Base-by-base conservation (phyloP, 768 basidiomycete species). In the Chalciporus sphaerocephalus region DNA sequence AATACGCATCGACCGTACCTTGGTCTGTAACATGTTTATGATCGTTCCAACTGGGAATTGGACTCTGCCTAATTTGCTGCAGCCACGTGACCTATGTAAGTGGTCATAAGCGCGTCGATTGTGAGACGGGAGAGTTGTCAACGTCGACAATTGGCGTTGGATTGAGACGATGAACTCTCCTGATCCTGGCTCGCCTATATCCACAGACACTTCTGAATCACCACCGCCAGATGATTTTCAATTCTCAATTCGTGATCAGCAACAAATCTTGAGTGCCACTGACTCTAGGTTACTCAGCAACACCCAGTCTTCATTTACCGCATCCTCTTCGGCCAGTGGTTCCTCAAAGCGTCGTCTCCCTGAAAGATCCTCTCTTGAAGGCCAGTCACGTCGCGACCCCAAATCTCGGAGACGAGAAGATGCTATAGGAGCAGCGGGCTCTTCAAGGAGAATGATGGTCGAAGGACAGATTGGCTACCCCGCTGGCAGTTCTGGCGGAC, bases 301-400 rank as follows among this genome's bases (percentile, higher is more conserved):
- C 17, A 40, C 47, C 27, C 25, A 60, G 21, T 47, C 57, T 30
- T 39, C 65, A 15, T 51, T 65, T 27, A 12, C 50, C 23, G 25
- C 59, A 18, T 42, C 48, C 18, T 45, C 66, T 17, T 32, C 30
- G 15, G n/a, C n/a, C n/a, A n/a, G n/a, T n/a, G 57, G 65, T 40
- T 59, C 74, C 20, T 72, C 78, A 10, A 79, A 79, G 53, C 74
- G 78, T 13, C 73, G 76, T 25, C 64, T 77, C n/a, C 77, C 77
- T 6, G 68, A 66, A 30, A 70, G 76, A n/a, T 64, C 71, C 27
- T 68, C 70, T 12, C 70, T 66, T 22, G 70, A 69, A 46, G 65
- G 67, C 9, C 65, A 71, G 33, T 71, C 73, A 25, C 68, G 67
- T 48, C 68, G 79, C 35, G 79, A 80, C 53, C 61, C 73, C 1